phyloP scores from a whole-genome alignment of 495 filamentous ascomycete genomes.

The Aspergillus affinis region DNA sequence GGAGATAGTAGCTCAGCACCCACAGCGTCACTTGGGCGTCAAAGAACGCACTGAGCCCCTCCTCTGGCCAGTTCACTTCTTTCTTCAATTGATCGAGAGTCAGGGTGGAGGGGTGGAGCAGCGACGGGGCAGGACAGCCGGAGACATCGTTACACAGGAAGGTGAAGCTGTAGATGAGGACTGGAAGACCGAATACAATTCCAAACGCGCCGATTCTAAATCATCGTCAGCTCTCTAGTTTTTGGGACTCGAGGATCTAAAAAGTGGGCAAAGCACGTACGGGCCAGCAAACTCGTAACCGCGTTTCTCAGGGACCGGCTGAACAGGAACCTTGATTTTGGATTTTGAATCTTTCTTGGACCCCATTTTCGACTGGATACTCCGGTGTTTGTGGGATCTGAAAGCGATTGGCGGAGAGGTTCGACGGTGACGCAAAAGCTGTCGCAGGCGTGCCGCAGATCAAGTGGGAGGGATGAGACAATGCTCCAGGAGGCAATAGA shows the following conservation, averaged over 20 bases:
- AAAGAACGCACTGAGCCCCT: constrained; percentile 62
- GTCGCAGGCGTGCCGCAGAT: background rate
- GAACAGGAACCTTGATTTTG: constrained; percentile 27
- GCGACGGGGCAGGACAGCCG: constrained; percentile 86
- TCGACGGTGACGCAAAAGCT: background rate
- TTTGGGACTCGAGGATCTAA: constrained; percentile 7
- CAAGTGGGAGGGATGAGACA: background rate
- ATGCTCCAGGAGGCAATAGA: background rate
- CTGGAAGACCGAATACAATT: constrained; percentile 74
- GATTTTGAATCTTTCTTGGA: constrained; percentile 26
- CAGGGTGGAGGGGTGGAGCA: constrained; percentile 72
- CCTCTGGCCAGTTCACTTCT: constrained; percentile 76
- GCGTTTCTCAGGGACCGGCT: constrained; percentile 47
- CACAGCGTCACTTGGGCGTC: constrained; percentile 59
- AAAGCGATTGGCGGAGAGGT: background rate
- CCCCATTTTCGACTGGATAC: constrained; percentile 25
- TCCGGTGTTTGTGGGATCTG: background rate
- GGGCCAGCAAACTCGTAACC: constrained; percentile 86
- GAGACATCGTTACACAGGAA: constrained; percentile 92
- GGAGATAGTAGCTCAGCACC: constrained; percentile 75
- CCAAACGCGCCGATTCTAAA: constrained; percentile 69
- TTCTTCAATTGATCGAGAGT: constrained; percentile 67
- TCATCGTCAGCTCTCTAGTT: constrained; percentile 20
- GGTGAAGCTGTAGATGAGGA: constrained; percentile 69
- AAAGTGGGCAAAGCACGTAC: constrained; percentile 54